Evolutionary conservation across 345 rosid genomes (phyloP).

Genomic region (Chamaenerion angustifolium): DNA sequence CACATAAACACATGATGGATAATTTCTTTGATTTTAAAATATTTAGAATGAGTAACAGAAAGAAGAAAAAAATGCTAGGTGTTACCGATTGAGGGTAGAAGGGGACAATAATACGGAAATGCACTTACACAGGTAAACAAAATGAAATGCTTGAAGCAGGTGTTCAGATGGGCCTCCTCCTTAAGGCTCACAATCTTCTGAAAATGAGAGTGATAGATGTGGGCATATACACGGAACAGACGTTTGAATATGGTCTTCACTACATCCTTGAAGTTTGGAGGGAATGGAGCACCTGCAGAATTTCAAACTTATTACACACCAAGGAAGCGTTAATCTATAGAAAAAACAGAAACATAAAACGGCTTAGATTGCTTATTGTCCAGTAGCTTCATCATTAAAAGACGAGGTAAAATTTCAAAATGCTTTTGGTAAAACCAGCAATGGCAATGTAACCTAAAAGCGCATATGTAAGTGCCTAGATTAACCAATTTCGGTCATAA

Average conservation of each 20-base stretch:
- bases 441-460: no score
- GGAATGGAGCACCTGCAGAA: constrained; percentile 83
- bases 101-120: neutral
- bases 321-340: neutral
- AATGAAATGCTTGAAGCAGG: constrained; percentile 97
- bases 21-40: no score
- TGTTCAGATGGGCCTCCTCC: constrained; percentile 98
- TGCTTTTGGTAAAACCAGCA: no score
- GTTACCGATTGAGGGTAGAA: no score
- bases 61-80: no score
- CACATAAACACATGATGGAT: no score
- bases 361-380: neutral
- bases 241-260: constrained; percentile 94
- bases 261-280: constrained; percentile 88
- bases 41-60: no score
- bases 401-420: no score
- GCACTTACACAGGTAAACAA: constrained; percentile 81
- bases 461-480: no score
- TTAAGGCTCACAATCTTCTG: constrained; percentile 97
- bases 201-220: constrained; percentile 90
- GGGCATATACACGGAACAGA: constrained; percentile 93
- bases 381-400: no score
- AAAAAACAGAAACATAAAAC: neutral
- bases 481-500: no score
- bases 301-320: constrained; percentile 2